These are phyloP conservation scores for Claviceps arundinis DNA, from an alignment of 2,329 filamentous ascomycete genomes.

Conservation along the genomic window DNA sequence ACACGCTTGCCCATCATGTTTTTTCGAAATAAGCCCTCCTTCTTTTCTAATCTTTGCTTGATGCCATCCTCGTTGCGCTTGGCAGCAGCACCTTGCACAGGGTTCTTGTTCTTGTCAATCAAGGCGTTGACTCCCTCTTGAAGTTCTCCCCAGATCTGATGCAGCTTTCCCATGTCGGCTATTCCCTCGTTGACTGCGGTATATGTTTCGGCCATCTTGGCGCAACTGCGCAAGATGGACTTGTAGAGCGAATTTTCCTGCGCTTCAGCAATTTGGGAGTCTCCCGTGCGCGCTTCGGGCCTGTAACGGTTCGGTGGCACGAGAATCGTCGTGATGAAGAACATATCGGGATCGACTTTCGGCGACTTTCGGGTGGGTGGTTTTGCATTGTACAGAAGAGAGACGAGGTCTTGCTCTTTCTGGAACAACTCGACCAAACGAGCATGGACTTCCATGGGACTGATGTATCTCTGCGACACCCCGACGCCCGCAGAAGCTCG, in stretches of 20 bases:
- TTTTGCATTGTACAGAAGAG: slow-evolving; percentile 72
- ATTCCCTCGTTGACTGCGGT: slow-evolving; percentile 30
- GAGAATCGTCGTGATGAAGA: slow-evolving; percentile 76
- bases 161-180: slow-evolving; percentile 53
- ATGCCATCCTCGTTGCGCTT: slow-evolving; percentile 81
- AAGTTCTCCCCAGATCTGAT: slow-evolving; percentile 68
- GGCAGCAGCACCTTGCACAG: slow-evolving; percentile 63
- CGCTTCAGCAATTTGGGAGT: slow-evolving; percentile 71
- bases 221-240: slow-evolving; percentile 63
- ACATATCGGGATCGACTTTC: slow-evolving; percentile 69
- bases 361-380: slow-evolving; percentile 42
- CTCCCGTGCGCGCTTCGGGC: slow-evolving; percentile 71
- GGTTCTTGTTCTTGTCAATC: slow-evolving; percentile 80
- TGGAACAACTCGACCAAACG: slow-evolving; percentile 69
- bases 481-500: neutral
- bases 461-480: slow-evolving; percentile 58
- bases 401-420: slow-evolving; percentile 72
- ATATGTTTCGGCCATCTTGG: slow-evolving; percentile 60
- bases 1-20: slow-evolving; percentile 99
- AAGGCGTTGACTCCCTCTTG: slow-evolving; percentile 89
- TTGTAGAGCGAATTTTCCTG: slow-evolving; percentile 84
- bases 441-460: slow-evolving; percentile 69
- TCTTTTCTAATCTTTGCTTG: slow-evolving; percentile 96
- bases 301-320: slow-evolving; percentile 89
- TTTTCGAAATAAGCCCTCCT: slow-evolving; percentile 94